phyloP scores from a whole-genome alignment of 345 rosid genomes.

The Reutealis trisperma region DNA sequence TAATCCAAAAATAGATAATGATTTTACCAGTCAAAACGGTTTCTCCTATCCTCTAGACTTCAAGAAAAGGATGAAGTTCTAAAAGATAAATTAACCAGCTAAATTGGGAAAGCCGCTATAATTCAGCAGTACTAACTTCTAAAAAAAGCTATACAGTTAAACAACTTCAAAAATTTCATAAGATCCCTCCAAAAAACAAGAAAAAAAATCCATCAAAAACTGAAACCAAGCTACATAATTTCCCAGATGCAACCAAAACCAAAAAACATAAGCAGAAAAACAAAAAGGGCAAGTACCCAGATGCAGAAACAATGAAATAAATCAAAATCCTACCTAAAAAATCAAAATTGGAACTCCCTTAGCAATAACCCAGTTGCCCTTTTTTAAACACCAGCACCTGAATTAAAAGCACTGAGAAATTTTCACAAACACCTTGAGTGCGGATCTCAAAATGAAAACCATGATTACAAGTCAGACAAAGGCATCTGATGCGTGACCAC shows the following conservation, averaged over 20 bases:
- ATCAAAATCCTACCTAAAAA: background rate
- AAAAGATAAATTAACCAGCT: background rate
- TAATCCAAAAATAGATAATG: background rate
- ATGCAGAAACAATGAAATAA: background rate
- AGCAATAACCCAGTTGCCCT: constrained; percentile 8
- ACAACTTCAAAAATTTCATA: background rate
- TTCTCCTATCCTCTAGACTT: background rate
- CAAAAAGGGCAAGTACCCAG: constrained; percentile 6
- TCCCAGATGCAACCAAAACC: background rate
- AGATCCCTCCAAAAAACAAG: background rate
- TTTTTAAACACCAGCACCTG: background rate
- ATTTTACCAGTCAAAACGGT: background rate
- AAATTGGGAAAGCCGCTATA: background rate
- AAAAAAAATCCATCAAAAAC: background rate
- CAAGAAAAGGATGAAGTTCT: background rate
- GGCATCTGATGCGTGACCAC: constrained; percentile 16
- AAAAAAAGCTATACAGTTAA: background rate
- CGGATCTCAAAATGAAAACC: constrained; percentile 6
- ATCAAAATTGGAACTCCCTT: background rate
- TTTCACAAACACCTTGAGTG: background rate
- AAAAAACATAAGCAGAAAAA: too few species aligned
- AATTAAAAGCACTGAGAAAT: background rate
- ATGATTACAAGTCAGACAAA: constrained; percentile 5
- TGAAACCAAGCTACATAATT: background rate
- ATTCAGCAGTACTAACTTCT: background rate